These are phyloP conservation scores for Cutaneotrichosporon spelunceum DNA, from an alignment of 1,284 basidiomycete genomes.

Conservation along the genomic window DNA sequence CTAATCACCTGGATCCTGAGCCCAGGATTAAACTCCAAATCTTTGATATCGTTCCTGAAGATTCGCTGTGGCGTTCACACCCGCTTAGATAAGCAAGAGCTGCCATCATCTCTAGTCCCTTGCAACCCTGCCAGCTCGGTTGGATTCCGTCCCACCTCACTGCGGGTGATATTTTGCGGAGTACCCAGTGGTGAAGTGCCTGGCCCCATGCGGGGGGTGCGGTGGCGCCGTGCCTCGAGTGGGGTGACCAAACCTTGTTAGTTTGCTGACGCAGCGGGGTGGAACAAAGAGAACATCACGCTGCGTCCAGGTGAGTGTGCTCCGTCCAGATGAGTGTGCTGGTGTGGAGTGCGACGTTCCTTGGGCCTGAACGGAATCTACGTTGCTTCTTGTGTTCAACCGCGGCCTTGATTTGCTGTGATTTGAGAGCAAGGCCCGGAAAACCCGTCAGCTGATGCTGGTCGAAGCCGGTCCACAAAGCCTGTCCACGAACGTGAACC, in stretches of 20 bases:
- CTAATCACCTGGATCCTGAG: no score
- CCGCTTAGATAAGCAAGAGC: no score
- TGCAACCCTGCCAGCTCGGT: no score
- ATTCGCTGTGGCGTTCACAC: no score
- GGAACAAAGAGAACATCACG: background rate
- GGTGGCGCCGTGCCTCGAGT: background rate
- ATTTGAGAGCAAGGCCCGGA: background rate
- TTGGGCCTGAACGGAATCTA: background rate
- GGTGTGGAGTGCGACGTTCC: background rate
- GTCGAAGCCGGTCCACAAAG: background rate
- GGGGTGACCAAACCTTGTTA: background rate
- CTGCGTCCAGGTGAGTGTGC: background rate
- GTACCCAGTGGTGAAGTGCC: background rate
- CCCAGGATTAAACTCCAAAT: no score
- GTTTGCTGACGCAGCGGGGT: background rate
- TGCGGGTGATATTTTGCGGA: no score
- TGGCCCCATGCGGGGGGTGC: background rate
- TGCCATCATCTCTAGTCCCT: no score
- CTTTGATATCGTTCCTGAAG: no score
- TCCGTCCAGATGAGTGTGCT: background rate
- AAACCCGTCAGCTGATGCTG: background rate
- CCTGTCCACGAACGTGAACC: no score
- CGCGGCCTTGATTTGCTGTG: background rate
- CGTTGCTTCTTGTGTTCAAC: background rate
- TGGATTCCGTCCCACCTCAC: no score